Evolutionary conservation across 2,329 filamentous ascomycete genomes (phyloP), one percentile per base, ranked within the genome.

Genomic region (Acarospora socialis): DNA sequence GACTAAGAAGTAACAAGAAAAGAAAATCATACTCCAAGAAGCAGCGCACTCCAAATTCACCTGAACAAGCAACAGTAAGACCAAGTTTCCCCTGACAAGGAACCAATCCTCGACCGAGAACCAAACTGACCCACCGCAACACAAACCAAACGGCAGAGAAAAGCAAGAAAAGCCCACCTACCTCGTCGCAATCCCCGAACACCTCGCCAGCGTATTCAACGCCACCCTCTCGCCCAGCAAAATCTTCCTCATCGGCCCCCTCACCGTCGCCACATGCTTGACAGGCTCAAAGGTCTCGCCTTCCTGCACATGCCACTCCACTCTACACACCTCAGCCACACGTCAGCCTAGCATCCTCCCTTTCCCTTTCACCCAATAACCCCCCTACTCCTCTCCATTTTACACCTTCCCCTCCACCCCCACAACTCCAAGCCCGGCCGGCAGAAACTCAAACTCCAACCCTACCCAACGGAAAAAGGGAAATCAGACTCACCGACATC

Each of bases 161-260:
- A n/a, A n/a, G n/a, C n/a, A n/a, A 27, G 14, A 14, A 24, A 29
- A 61, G 8, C 59, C 55, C 2, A 62, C 55, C 39, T 66, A 74
- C 51, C 67, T 75, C 10, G 79, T 82, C 12, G 90, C 90, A 41
- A 98, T 75, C 25, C 87, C 90, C 1, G 84, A 92, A 58, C 90
- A 95, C 36, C 90, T 69, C 16, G 86, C 81, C 28, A 98, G 69
- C 7, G 81, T 76, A 55, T 98, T 98, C 43, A 98, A 65, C 3
- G 84, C 90, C 3, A 95, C 86, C 30, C 90, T 66, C 64, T 98
- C 90, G 30, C 82, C 90, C n/a, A 94, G 73, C 14, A 98, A 68
- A 36, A 94, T 65, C 40, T 78, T 75, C 34, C 86, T 70, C 9
- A 81, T 81, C 1, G 90, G 86, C 0, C 90, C 90, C 21, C 66